Percentiles rank a stretch among this genome's conserved stretches.
Conservation (phyloP, 257 asterid genomes). For the Solanum sitiens region DNA sequence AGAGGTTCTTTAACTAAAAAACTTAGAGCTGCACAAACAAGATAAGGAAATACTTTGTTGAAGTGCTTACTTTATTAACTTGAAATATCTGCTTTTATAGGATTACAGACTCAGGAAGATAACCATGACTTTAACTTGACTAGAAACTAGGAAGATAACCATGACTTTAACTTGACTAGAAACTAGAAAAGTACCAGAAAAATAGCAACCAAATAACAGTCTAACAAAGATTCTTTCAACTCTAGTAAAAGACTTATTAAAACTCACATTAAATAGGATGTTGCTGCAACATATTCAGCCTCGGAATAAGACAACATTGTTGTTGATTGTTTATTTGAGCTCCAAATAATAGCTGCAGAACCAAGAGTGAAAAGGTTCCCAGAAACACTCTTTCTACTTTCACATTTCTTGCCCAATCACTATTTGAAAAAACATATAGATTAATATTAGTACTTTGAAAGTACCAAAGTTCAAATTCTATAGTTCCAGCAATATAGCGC, state of each 20-base stretch:
- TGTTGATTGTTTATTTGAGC: background rate
- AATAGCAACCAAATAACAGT: background rate
- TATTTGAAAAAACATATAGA: background rate
- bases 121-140: no score
- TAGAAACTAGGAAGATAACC: background rate
- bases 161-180: background rate
- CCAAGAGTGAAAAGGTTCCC: background rate
- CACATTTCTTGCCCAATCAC: background rate
- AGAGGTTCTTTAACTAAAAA: background rate
- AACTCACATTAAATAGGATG: background rate
- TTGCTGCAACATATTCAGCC: background rate
- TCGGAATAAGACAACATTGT: background rate
- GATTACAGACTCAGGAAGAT: background rate
- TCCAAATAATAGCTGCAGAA: background rate
- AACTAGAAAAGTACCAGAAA: background rate
- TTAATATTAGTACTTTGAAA: no score
- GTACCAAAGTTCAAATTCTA: background rate
- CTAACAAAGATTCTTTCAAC: background rate
- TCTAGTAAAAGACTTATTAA: no score
- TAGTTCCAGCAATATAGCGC: background rate
- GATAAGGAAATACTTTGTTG: background rate
- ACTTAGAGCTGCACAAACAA: background rate
- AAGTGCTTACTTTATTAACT: background rate
- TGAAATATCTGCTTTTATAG: background rate
- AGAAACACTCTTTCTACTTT: background rate